phyloP scores from a whole-genome alignment of 768 basidiomycete genomes.

The Leccinum barrowsii region DNA sequence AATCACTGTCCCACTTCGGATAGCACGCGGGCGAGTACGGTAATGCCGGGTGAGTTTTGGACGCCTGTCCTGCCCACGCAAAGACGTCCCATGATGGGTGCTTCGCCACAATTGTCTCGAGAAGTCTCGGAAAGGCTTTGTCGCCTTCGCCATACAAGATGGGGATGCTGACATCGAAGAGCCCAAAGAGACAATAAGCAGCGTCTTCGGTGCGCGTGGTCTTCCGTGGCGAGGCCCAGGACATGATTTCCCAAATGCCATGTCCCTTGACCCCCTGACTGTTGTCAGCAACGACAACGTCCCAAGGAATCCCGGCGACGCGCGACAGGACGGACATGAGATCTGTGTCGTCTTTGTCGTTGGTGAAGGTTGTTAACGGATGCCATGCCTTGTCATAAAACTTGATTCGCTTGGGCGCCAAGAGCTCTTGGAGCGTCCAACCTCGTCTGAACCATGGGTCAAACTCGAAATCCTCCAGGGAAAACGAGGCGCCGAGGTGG shows the following conservation, averaged over 20 bases:
- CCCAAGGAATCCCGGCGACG: conserved; percentile 20
- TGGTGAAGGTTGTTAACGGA: conserved; percentile 9
- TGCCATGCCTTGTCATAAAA: conserved; percentile 25
- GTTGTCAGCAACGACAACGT: conserved; percentile 17
- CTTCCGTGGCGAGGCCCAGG: conserved; percentile 29
- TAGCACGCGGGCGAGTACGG: conserved; percentile 24
- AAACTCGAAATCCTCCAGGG: conserved; percentile 8
- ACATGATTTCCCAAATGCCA: conserved; percentile 25
- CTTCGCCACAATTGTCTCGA: conserved; percentile 16
- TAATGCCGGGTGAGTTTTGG: conserved; percentile 14
- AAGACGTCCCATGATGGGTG: conserved; percentile 22
- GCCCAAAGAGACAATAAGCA: conserved; percentile 28
- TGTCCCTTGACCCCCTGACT: conserved; percentile 14
- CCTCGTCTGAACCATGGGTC: conserved; percentile 28
- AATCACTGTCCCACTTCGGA: conserved; percentile 12
- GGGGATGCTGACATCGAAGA: conserved; percentile 22
- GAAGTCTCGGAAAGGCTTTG: conserved; percentile 26
- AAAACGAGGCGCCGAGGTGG: conserved; percentile 19
- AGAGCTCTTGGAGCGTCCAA: conserved; percentile 26
- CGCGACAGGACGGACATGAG: conserved; percentile 11
- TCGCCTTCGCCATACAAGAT: conserved; percentile 32
- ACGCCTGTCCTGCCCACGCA: conserved; percentile 23
- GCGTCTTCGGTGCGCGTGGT: conserved; percentile 29
- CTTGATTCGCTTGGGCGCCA: conserved; percentile 26
- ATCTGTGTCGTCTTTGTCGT: conserved; percentile 13